Conservation (phyloP, 202 grass and related monocot species). For the Musa balbisiana region DNA sequence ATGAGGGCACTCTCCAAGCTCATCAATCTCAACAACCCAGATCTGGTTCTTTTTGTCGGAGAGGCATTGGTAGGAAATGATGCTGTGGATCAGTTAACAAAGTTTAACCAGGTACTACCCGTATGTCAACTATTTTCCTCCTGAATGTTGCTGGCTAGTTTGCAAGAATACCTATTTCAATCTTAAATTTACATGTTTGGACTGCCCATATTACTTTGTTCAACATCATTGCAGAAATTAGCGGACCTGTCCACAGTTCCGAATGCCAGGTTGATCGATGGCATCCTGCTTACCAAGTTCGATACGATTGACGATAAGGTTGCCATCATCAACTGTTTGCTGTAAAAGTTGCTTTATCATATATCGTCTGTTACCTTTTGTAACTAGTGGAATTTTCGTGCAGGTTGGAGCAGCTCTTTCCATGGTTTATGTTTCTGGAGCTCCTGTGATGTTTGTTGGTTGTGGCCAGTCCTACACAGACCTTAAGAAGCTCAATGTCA, state of each 20-base stretch:
- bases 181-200: no score
- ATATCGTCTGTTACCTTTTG: background rate
- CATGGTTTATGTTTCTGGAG: constrained; percentile 92
- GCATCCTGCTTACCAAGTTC: constrained; percentile 94
- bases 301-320: constrained; percentile 96
- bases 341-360: background rate
- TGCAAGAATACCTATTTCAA: background rate
- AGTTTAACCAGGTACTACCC: constrained; percentile 64
- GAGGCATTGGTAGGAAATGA: constrained; percentile 94
- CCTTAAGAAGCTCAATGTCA: constrained; percentile 90
- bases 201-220: background rate
- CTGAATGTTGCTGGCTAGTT: background rate
- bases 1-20: constrained; percentile 95
- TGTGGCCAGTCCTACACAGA: constrained; percentile 95
- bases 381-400: constrained; percentile 2
- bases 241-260: constrained; percentile 69
- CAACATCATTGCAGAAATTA: constrained; percentile 53
- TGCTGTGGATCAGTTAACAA: constrained; percentile 83
- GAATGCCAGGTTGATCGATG: constrained; percentile 83
- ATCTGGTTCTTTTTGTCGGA: constrained; percentile 88
- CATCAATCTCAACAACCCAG: constrained; percentile 91
- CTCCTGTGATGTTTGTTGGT: constrained; percentile 88
- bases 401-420: constrained; percentile 80
- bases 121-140: background rate
- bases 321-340: background rate